phyloP scores from a whole-genome alignment of 1,139 yeast species.

The Pichiaceae sp. region DNA sequence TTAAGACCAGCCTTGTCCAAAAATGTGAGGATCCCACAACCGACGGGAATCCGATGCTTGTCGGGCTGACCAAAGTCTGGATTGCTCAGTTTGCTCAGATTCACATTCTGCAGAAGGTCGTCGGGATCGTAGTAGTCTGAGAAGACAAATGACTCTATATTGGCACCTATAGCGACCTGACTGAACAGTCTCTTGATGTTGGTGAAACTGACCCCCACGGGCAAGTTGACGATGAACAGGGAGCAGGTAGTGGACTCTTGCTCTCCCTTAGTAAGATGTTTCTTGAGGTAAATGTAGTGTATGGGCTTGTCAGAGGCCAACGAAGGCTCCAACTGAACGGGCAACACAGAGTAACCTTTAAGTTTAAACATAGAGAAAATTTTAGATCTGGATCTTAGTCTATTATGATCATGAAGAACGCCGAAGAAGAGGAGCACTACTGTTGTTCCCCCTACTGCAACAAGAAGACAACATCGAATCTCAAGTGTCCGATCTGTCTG shows the following conservation, averaged over 20 bases:
- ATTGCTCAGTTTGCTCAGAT: conserved; percentile 52
- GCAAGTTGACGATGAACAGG: conserved; percentile 71
- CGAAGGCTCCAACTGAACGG: conserved; percentile 32
- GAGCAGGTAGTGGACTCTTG: conserved; percentile 31
- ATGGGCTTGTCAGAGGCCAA: conserved; percentile 19
- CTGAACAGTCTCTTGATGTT: conserved; percentile 52
- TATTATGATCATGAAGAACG: not conserved
- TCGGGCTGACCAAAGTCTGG: conserved; percentile 33
- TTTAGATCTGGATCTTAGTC: too few relatives aligned
- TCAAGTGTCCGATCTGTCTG: conserved; percentile 90
- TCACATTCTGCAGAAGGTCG: conserved; percentile 33
- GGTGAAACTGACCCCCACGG: conserved; percentile 47
- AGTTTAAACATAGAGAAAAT: too few relatives aligned
- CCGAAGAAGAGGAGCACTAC: conserved; percentile 11
- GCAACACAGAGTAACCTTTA: conserved; percentile 49
- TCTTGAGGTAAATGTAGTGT: conserved; percentile 52
- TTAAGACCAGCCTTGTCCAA: conserved; percentile 69
- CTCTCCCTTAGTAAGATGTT: conserved; percentile 42
- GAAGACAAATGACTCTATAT: conserved; percentile 42
- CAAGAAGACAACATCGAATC: conserved; percentile 60
- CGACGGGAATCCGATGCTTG: conserved; percentile 45
- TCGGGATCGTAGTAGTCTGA: conserved; percentile 19
- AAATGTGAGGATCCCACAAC: conserved; percentile 66
- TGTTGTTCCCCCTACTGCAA: conserved; percentile 83
- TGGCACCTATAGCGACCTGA: conserved; percentile 50